Conservation (phyloP, 345 rosid genomes). For the Eucalyptus polybractea region DNA sequence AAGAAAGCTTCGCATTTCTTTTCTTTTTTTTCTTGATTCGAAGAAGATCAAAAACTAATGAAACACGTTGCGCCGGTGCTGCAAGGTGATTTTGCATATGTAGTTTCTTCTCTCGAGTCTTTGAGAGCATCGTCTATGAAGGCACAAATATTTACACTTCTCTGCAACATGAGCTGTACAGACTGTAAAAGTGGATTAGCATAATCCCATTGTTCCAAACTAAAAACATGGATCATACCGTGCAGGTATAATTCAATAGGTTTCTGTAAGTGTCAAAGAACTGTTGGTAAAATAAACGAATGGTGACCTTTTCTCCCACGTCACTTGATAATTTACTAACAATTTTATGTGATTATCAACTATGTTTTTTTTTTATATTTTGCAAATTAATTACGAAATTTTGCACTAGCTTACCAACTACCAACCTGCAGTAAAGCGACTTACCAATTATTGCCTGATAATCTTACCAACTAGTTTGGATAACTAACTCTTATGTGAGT, state of each 20-base stretch:
- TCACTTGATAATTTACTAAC: background rate
- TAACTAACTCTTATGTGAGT: background rate
- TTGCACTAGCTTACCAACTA: background rate
- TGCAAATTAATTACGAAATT: background rate
- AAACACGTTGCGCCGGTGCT: background rate
- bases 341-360: background rate
- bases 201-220: background rate
- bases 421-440: background rate
- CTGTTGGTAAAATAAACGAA: background rate
- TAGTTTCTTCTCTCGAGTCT: background rate
- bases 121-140: background rate
- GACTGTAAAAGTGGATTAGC: background rate
- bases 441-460: background rate
- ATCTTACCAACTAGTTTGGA: background rate
- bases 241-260: background rate
- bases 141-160: background rate
- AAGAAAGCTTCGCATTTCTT: background rate
- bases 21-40: background rate
- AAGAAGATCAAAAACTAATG: background rate
- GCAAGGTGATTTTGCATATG: background rate
- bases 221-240: background rate
- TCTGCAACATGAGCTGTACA: background rate
- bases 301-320: background rate
- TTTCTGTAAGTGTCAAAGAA: background rate
- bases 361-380: background rate